A percentile compares a stretch with the other conserved stretches of the same genome.
Evolutionary conservation across 495 filamentous ascomycete species (phyloP).

Genomic region (Neurospora cerealis): DNA sequence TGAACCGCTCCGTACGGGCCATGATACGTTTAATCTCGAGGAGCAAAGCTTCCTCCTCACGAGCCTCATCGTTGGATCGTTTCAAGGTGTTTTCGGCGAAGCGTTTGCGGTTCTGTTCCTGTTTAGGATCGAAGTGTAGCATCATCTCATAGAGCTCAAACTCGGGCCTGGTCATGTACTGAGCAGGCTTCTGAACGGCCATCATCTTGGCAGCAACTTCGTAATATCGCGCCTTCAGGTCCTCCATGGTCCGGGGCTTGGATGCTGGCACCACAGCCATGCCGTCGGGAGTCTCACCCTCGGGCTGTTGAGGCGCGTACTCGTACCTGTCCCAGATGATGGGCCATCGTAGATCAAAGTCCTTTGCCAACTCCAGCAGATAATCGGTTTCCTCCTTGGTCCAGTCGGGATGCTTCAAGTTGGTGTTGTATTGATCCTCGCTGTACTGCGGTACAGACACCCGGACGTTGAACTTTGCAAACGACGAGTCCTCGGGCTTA

Average conservation of each 20-base stretch:
- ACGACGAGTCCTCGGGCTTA: slow-evolving; percentile 42
- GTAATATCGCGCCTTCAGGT: slow-evolving; percentile 88
- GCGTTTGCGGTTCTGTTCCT: slow-evolving; percentile 70
- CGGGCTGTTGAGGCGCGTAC: slow-evolving; percentile 43
- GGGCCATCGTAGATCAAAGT: slow-evolving; percentile 80
- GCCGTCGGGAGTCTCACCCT: slow-evolving; percentile 15
- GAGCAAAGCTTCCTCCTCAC: slow-evolving; percentile 82
- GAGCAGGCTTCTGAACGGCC: slow-evolving; percentile 67
- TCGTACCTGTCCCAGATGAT: slow-evolving; percentile 93
- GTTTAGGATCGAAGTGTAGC: slow-evolving; percentile 68
- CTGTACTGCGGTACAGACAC: slow-evolving; percentile 67
- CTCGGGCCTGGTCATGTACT: slow-evolving; percentile 76
- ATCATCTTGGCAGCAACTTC: slow-evolving; percentile 75
- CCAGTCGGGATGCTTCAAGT: slow-evolving; percentile 69
- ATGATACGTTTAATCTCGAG: slow-evolving; percentile 85
- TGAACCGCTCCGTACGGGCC: slow-evolving; percentile 66
- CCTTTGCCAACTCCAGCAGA: slow-evolving; percentile 57
- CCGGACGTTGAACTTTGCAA: slow-evolving; percentile 75
- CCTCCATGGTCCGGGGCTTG: slow-evolving; percentile 63
- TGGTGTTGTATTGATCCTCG: slow-evolving; percentile 73
- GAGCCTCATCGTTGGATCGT: slow-evolving; percentile 74
- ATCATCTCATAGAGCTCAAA: slow-evolving; percentile 74
- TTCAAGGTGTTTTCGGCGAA: slow-evolving; percentile 69
- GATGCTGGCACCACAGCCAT: slow-evolving; percentile 38
- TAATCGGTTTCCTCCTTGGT: slow-evolving; percentile 89